Conservation (phyloP, 225 moss, liverwort and hornwort genomes). For the Bryum argenteum region DNA sequence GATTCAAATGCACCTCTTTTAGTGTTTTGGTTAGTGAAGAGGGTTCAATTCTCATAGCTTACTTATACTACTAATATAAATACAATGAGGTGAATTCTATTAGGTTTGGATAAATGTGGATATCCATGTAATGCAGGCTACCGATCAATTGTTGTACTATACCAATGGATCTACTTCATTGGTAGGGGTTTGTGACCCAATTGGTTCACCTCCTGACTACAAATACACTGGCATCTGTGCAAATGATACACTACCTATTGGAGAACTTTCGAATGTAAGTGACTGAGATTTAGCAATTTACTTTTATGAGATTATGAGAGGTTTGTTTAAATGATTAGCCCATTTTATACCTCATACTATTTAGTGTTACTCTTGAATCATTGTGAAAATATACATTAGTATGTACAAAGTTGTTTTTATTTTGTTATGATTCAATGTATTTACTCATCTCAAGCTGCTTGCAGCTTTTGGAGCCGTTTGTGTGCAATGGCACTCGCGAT, state of each 20-base stretch:
- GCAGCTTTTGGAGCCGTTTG: conserved; percentile 50
- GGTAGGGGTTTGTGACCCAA: conserved; percentile 65
- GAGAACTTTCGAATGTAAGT: conserved; percentile 61
- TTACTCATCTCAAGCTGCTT: conserved; percentile 20
- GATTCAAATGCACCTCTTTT: too few species aligned
- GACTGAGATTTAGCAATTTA: neutral
- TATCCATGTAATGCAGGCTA: conserved; percentile 33
- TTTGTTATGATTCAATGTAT: too few species aligned
- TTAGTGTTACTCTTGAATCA: too few species aligned
- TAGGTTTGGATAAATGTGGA: neutral
- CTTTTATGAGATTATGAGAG: too few species aligned
- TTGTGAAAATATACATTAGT: too few species aligned
- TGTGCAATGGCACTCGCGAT: conserved; percentile 36
- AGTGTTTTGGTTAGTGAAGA: too few species aligned
- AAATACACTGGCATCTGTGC: conserved; percentile 58
- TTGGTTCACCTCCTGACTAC: conserved; percentile 56
- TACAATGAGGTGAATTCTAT: too few species aligned
- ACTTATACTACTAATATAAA: too few species aligned
- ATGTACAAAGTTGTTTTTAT: too few species aligned
- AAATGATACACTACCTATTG: conserved; percentile 57
- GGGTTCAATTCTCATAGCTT: too few species aligned
- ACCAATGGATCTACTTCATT: conserved; percentile 32
- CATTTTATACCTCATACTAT: too few species aligned
- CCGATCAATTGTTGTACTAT: conserved; percentile 20
- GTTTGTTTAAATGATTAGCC: too few species aligned